Conservation (phyloP, 306 rosid genomes). For the Luffa aegyptiaca region DNA sequence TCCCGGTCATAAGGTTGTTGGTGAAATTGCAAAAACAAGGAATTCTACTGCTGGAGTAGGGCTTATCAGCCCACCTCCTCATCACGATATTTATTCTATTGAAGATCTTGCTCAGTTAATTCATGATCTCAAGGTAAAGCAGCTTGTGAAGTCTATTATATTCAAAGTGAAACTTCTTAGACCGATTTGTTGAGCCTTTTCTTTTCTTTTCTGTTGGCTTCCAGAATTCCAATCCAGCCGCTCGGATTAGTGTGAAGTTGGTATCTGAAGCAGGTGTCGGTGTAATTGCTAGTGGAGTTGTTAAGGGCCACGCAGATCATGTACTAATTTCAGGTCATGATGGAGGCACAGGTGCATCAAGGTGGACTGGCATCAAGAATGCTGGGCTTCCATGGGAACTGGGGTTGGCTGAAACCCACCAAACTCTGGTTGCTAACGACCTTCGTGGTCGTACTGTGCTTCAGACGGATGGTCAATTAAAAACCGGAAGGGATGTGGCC, state of each 20-base stretch:
- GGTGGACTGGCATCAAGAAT: constrained; percentile 99
- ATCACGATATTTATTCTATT: constrained; percentile 96
- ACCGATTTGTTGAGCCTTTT: background rate
- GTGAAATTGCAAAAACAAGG: constrained; percentile 92
- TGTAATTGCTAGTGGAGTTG: constrained; percentile 98
- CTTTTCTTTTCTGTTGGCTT: constrained; percentile 13
- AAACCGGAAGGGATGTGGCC: constrained; percentile 98
- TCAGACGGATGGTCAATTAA: constrained; percentile 98
- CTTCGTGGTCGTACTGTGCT: constrained; percentile 93
- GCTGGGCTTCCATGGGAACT: constrained; percentile 99
- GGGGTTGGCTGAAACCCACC: constrained; percentile 98
- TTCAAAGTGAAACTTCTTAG: background rate
- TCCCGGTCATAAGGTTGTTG: constrained; percentile 96
- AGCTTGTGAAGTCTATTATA: background rate
- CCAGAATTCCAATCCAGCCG: constrained; percentile 85
- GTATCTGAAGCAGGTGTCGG: constrained; percentile 99
- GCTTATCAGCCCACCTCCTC: constrained; percentile 99
- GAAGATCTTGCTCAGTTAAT: constrained; percentile 96
- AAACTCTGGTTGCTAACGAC: constrained; percentile 90
- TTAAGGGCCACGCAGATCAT: constrained; percentile 97
- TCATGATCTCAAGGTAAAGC: constrained; percentile 77
- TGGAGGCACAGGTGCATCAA: constrained; percentile 99
- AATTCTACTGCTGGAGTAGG: constrained; percentile 98
- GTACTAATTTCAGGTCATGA: constrained; percentile 95
- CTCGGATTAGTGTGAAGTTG: constrained; percentile 93